Conservation (phyloP, 1,139 yeast genomes). For the Suhomyces chickasaworum region DNA sequence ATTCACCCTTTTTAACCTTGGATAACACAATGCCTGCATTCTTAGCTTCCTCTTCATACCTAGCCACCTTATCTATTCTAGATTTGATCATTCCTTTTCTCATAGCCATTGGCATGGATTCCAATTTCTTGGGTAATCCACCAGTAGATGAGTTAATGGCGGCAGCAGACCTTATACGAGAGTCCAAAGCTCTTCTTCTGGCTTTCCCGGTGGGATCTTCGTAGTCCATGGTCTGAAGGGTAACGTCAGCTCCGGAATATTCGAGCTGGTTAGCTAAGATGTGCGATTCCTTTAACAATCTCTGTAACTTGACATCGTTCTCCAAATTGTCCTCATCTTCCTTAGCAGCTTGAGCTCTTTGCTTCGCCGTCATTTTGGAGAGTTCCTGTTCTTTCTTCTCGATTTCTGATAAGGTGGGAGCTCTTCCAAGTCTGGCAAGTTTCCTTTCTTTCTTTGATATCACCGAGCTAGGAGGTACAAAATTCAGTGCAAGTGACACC, state of each 20-base stretch:
- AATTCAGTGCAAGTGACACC: constrained; percentile 27
- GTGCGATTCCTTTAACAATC: constrained; percentile 83
- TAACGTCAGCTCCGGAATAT: constrained; percentile 76
- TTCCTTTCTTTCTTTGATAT: constrained; percentile 35
- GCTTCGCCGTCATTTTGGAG: constrained; percentile 31
- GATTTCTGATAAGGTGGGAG: constrained; percentile 42
- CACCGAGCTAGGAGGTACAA: constrained; percentile 20
- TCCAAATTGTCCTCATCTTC: constrained; percentile 59
- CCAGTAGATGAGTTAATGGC: constrained; percentile 48
- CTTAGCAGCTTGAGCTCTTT: constrained; percentile 27
- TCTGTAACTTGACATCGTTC: constrained; percentile 81
- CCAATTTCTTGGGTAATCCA: constrained; percentile 50
- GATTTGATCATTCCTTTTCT: constrained; percentile 79
- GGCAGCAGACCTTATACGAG: constrained; percentile 61
- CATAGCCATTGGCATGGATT: constrained; percentile 85
- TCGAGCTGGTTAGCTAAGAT: constrained; percentile 61
- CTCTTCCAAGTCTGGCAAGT: constrained; percentile 42
- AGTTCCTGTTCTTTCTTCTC: constrained; percentile 27
- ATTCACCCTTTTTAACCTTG: constrained; percentile 62
- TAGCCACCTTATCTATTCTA: constrained; percentile 52
- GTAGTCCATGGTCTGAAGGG: constrained; percentile 63
- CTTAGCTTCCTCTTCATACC: constrained; percentile 73
- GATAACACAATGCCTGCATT: constrained; percentile 87
- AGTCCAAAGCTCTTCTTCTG: constrained; percentile 69
- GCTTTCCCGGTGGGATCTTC: constrained; percentile 82